Evolutionary conservation across 2,329 filamentous ascomycete genomes (phyloP).

Genomic region (Diaporthe citri): DNA sequence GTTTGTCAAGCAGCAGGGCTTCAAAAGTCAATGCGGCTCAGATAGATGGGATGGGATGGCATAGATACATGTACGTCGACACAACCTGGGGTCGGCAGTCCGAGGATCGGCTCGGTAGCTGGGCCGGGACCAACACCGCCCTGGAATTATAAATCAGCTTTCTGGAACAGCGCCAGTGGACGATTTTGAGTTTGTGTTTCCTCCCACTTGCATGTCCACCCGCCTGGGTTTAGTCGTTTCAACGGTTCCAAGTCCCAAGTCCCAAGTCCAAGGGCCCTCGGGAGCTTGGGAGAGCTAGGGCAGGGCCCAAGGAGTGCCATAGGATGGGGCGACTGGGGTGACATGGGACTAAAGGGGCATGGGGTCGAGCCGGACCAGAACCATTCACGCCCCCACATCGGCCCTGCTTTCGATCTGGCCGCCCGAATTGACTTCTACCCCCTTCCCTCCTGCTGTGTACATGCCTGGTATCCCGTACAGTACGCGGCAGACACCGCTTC

Average conservation of each 20-base stretch:
- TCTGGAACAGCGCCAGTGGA: background rate
- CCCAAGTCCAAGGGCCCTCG: background rate
- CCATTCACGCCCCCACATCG: conserved; percentile 14
- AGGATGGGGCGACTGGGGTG: background rate
- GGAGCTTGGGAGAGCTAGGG: background rate
- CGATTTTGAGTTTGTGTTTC: conserved; percentile 18
- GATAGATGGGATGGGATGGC: background rate
- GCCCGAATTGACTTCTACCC: conserved; percentile 5
- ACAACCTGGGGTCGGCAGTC: background rate
- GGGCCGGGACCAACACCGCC: conserved; percentile 4
- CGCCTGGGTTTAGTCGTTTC: conserved; percentile 7
- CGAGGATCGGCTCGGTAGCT: conserved; percentile 28
- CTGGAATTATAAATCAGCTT: conserved; percentile 21
- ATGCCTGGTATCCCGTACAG: background rate
- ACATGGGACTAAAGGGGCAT: background rate
- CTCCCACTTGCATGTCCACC: conserved; percentile 5
- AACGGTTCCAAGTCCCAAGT: conserved; percentile 18
- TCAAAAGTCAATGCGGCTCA: background rate
- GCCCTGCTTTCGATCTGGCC: conserved; percentile 1
- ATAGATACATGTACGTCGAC: background rate
- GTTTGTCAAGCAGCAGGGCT: conserved; percentile 6
- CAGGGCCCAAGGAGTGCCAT: background rate
- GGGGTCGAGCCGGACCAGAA: conserved; percentile 17
- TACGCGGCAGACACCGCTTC: background rate
- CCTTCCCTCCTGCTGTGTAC: background rate